Conservation (phyloP, 805 yeast genomes). For the Candida silvicultrix region DNA sequence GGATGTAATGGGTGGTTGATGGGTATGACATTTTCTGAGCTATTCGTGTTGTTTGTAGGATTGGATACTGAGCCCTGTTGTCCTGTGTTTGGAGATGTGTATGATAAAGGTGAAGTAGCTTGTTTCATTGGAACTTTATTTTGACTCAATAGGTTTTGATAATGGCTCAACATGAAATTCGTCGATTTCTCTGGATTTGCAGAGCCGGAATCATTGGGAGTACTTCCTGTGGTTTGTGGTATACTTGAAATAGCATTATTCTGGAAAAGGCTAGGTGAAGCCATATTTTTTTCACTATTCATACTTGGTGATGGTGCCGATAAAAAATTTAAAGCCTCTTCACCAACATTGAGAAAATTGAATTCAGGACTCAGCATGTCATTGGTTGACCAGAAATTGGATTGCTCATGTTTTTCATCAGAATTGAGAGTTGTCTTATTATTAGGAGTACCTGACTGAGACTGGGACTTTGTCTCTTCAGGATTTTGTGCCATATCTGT, state of each 20-base stretch:
- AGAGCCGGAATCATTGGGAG: not conserved
- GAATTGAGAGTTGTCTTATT: not conserved
- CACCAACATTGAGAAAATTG: slow-evolving; percentile 18
- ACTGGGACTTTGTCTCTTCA: not conserved
- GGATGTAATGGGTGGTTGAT: slow-evolving; percentile 5
- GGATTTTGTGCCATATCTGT: not conserved
- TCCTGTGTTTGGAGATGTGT: slow-evolving; percentile 3
- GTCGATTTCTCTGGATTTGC: not conserved
- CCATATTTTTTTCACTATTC: not conserved
- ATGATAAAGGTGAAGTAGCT: slow-evolving; percentile 13
- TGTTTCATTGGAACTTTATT: slow-evolving; percentile 18
- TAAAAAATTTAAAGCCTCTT: slow-evolving; percentile 11
- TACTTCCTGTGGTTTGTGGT: not conserved
- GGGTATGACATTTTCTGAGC: slow-evolving; percentile 7
- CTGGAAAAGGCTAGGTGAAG: not conserved
- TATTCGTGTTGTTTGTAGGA: not conserved
- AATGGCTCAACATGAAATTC: slow-evolving; percentile 16
- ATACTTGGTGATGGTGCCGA: slow-evolving; percentile 1
- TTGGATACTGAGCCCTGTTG: slow-evolving; percentile 11
- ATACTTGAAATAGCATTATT: not conserved
- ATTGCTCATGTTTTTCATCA: not conserved
- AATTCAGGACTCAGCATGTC: slow-evolving; percentile 16
- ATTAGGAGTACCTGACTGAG: not conserved
- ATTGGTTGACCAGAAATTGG: not conserved
- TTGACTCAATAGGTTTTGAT: slow-evolving; percentile 19